Base-by-base conservation (phyloP, 352 stramenopile species). In the Pythium dissimile region DNA sequence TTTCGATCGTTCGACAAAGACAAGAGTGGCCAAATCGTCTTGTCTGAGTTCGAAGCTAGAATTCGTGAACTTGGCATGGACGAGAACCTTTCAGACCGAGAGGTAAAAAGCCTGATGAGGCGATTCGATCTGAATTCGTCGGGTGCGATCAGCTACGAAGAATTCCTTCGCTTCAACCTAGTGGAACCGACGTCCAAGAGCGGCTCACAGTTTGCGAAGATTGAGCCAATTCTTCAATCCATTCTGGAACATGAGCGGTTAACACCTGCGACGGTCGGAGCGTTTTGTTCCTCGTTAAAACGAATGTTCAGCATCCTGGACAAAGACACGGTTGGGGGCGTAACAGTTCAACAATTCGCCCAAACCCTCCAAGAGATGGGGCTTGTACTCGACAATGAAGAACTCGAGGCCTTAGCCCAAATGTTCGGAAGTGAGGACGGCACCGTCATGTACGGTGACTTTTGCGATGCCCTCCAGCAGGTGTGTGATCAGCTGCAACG, bases 231-330 rank as follows among this genome's bases (percentile, higher is more conserved):
- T 42, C 39, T 89, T 15, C 58, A 78, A 41, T 68, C 71, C 15
- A 83, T 91, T 15, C 54, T 80, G 8, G 55, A 65, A 12, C 67
- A 73, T 26, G 81, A 91, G 55, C 49, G 65, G 10, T 67, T 93
- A 5, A 80, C 75, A 0, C 42, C 54, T 1, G 57, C 61, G 27
- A 85, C 70, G 16, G 64, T 77, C 20, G 59, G 42, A 15, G 70
- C 73, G 1, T 93, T 84, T 48, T 87, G 78, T 50, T 72, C 64
- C 12, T 88, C 82, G 12, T 56, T 93, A 18, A 88, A 89, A 39
- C 71, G 83, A 32, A 93, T 89, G 80, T 90, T 90, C 59, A 71
- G 64, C 16, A 93, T 91, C 38, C 77, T 90, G 13, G 83, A 93
- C 66, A 88, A 89, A 43, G 77, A 89, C 9, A 80, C 71, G 1